phyloP scores from a whole-genome alignment of 495 filamentous ascomycete species.

The Aspergillus olivimuriae region DNA sequence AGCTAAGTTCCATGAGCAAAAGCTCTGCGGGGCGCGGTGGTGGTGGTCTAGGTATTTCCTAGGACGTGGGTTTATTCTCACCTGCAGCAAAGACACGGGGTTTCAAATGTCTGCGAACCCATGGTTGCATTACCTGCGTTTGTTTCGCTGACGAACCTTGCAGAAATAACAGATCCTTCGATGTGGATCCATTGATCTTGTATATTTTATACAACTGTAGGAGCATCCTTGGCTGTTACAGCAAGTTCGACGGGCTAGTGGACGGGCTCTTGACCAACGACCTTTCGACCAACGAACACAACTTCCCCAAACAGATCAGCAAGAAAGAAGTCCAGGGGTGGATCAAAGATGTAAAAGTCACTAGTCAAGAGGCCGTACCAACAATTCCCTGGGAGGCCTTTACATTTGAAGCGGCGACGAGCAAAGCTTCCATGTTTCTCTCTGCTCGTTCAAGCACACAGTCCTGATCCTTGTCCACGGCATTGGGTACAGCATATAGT shows the following conservation, averaged over 20 bases:
- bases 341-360: constrained; percentile 1
- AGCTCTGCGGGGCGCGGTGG: not conserved
- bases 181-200: not conserved
- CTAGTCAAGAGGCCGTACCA: not conserved
- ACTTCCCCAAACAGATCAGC: constrained; percentile 1
- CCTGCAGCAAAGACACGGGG: not conserved
- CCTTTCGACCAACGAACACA: not conserved
- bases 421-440: not conserved
- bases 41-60: not conserved
- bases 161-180: not conserved
- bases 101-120: not conserved
- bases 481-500: not conserved
- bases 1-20: not conserved
- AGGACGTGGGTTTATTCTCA: not conserved
- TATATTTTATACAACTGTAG: constrained; percentile 2
- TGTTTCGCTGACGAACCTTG: not conserved
- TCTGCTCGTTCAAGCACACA: not conserved
- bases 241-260: constrained; percentile 2
- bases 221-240: not conserved
- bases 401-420: not conserved
- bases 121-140: not conserved
- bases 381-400: not conserved
- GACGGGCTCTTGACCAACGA: not conserved
- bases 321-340: constrained; percentile 1
- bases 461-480: not conserved